Evolutionary conservation across 2,329 filamentous ascomycete genomes (phyloP).

Genomic region (Diplocarpon rosae): DNA sequence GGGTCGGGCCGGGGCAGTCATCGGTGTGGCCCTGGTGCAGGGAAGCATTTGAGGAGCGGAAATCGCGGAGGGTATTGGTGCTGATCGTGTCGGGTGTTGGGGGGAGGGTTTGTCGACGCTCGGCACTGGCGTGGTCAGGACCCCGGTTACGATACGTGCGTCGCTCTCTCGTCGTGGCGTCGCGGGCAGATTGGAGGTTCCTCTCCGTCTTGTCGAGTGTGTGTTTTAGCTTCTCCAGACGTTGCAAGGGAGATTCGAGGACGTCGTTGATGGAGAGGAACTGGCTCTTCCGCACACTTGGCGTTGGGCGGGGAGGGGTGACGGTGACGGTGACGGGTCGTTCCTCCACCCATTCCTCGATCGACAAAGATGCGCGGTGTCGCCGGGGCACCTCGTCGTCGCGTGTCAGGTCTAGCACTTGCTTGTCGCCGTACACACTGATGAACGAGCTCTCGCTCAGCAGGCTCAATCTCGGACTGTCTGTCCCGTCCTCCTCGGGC

Average conservation of each 20-base stretch:
- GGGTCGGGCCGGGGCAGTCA: constrained; percentile 7
- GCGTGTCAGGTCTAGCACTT: constrained; percentile 6
- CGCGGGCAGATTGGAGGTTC: constrained; percentile 12
- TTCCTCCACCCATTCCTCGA: constrained; percentile 27
- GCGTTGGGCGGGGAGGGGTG: constrained; percentile 7
- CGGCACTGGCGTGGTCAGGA: constrained; percentile 29
- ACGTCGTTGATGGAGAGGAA: constrained; percentile 38
- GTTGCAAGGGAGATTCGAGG: constrained; percentile 40
- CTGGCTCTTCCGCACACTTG: constrained; percentile 22
- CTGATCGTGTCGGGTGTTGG: constrained; percentile 29
- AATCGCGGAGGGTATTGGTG: constrained; percentile 30
- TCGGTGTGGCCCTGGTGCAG: constrained; percentile 20
- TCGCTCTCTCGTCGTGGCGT: constrained; percentile 8
- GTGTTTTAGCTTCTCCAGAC: constrained; percentile 35
- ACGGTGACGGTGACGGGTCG: constrained; percentile 12
- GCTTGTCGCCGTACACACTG: constrained; percentile 48
- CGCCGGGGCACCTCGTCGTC: constrained; percentile 13
- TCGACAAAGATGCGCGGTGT: constrained; percentile 17
- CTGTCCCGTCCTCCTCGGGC: constrained; percentile 32
- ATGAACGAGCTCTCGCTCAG: constrained; percentile 58
- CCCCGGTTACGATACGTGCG: constrained; percentile 9
- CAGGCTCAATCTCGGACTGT: constrained; percentile 51
- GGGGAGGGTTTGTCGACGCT: constrained; percentile 24
- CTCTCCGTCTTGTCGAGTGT: constrained; percentile 20
- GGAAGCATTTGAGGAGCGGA: constrained; percentile 40